These are phyloP conservation scores for Medicago arabica DNA, from an alignment of 306 rosid genomes.

Conservation along the genomic window DNA sequence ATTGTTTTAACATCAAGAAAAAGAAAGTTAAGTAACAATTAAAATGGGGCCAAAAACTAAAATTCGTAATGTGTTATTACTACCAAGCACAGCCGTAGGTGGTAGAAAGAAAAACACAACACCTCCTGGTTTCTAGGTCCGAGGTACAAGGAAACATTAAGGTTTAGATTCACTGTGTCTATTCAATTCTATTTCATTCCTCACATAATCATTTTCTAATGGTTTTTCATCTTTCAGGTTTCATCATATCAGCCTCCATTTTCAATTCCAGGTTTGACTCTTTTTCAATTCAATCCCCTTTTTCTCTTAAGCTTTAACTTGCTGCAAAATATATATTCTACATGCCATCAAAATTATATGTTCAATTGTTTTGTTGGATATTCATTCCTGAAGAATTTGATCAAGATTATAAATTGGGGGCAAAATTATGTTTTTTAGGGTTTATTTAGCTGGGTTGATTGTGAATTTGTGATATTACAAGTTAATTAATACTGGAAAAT, in stretches of 20 bases:
- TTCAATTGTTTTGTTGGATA: not conserved
- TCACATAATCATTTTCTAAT: not conserved
- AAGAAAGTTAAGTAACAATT: too few relatives aligned
- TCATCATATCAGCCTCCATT: constrained; percentile 26
- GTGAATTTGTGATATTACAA: constrained; percentile 8
- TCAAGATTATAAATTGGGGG: constrained; percentile 10
- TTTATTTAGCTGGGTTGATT: constrained; percentile 2
- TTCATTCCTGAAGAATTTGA: not conserved
- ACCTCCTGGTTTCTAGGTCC: constrained; percentile 43
- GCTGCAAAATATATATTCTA: not conserved
- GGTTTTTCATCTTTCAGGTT: constrained; percentile 21
- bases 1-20: too few relatives aligned
- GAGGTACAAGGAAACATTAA: constrained; percentile 33
- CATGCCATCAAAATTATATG: not conserved
- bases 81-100: too few relatives aligned
- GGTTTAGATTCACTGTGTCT: constrained; percentile 14
- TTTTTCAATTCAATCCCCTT: too few relatives aligned
- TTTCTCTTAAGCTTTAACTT: not conserved
- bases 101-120: not conserved
- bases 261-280: constrained; percentile 46
- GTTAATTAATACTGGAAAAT: too few relatives aligned
- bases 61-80: too few relatives aligned
- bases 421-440: not conserved
- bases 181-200: not conserved
- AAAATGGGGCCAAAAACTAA: too few relatives aligned